Base-by-base conservation (phyloP, 2,329 filamentous ascomycete species). In the Penicillium frequentans region DNA sequence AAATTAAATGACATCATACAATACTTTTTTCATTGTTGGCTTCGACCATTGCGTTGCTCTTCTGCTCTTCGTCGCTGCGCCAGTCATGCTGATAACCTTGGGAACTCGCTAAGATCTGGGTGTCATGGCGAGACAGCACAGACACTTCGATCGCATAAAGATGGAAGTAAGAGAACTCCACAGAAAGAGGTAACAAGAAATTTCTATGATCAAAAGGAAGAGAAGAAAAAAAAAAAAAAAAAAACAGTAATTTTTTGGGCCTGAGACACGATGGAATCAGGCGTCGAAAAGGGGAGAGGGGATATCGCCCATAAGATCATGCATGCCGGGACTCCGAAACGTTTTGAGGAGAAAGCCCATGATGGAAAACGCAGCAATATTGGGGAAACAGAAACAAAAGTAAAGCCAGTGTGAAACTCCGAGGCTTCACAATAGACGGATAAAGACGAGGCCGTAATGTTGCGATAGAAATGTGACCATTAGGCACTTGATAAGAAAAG, bases 241-340 rank as follows among this genome's bases (percentile, higher is more conserved):
- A 23, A 23, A 42, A 42, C 9, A 7, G 5, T 42, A 21, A 42
- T 39, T 39, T 39, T 39, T 39, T 39, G 35, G 35, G 64, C 63
- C 68, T 65, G 61, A 64, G 56, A 60, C 62, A 66, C 64, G 63
- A 64, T 63, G 58, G 57, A 65, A 68, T 64, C 65, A 68, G 67
- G 65, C 60, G 67, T 68, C 62, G 64, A 68, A 60, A 65, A 52
- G 57, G 48, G 57, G 49, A 50, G 29, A 51, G 35, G 35, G 35
- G 35, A 68, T 64, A 68, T 63, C 69, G 67, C 68, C 67, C 65
- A 65, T 64, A 68, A 70, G 68, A 68, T 59, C 65, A 73, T 68
- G 67, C 65, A 73, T 68, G 67, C 56, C 70, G 64, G 66, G 69
- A 74, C 71, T 72, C 71, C 71, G 57, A 64, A 66, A 68, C 66